Evolutionary conservation across 2,329 filamentous ascomycete genomes (phyloP).

Genomic region (Fusarium sp.): DNA sequence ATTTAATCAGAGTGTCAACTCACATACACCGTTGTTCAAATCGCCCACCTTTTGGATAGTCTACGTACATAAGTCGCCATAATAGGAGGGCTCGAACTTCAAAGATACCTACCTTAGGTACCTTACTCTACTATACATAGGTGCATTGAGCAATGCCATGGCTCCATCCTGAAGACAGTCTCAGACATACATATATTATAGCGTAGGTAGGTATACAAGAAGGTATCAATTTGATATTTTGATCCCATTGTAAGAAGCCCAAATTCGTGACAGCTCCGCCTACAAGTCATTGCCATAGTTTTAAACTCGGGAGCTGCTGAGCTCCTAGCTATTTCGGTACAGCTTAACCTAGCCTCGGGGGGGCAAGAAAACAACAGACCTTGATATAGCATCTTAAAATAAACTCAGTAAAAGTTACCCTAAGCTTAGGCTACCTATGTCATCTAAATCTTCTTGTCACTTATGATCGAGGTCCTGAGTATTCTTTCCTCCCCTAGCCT

Average conservation of each 20-base stretch:
- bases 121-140: background rate
- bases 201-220: background rate
- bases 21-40: background rate
- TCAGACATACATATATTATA: conserved; percentile 11
- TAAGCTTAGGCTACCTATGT: too few species aligned
- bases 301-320: background rate
- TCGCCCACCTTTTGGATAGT: background rate
- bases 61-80: background rate
- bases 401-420: too few species aligned
- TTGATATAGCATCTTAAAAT: too few species aligned
- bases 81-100: background rate
- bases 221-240: background rate
- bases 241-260: background rate
- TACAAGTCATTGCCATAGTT: background rate
- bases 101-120: background rate
- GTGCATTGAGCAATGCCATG: background rate
- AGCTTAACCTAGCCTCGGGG: background rate
- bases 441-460: too few species aligned
- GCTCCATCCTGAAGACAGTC: background rate
- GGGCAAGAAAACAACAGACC: too few species aligned
- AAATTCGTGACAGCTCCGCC: background rate
- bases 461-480: too few species aligned
- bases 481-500: too few species aligned
- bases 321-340: background rate
- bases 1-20: background rate